Conservation (phyloP, 2,329 filamentous ascomycete species). For the Amauroascus niger region DNA sequence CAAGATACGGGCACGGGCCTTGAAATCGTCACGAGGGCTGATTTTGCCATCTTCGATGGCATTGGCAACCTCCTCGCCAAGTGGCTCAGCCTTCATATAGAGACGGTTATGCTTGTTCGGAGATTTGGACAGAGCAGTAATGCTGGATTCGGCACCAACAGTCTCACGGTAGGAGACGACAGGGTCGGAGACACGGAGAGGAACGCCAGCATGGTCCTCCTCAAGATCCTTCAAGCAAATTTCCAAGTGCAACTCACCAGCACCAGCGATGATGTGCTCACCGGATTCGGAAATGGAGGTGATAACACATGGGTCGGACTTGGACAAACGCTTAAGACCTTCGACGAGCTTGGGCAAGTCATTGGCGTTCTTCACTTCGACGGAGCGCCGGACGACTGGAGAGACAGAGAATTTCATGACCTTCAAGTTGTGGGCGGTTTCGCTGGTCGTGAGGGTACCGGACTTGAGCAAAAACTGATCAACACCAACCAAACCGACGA, state of each 20-base stretch:
- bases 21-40: slow-evolving; percentile 93
- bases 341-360: slow-evolving; percentile 99
- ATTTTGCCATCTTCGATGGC: slow-evolving; percentile 92
- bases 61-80: slow-evolving; percentile 81
- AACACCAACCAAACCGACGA: slow-evolving; percentile 97
- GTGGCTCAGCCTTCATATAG: slow-evolving; percentile 84
- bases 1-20: slow-evolving; percentile 88
- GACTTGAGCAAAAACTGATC: slow-evolving; percentile 99
- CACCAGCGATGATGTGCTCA: slow-evolving; percentile 98
- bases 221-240: slow-evolving; percentile 99
- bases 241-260: slow-evolving; percentile 98
- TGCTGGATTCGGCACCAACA: slow-evolving; percentile 72
- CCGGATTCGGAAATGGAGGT: slow-evolving; percentile 81
- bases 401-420: slow-evolving; percentile 99
- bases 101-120: slow-evolving; percentile 99
- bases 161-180: slow-evolving; percentile 99
- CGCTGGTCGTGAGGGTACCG: slow-evolving; percentile 94
- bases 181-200: slow-evolving; percentile 93
- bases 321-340: slow-evolving; percentile 99
- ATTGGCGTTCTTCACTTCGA: slow-evolving; percentile 99
- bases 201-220: slow-evolving; percentile 98
- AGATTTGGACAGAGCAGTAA: slow-evolving; percentile 96
- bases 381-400: slow-evolving; percentile 94
- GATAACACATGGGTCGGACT: slow-evolving; percentile 98
- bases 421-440: slow-evolving; percentile 99